Base-by-base conservation (phyloP, 2,329 filamentous ascomycete species). In the Ramichloridium luteum region DNA sequence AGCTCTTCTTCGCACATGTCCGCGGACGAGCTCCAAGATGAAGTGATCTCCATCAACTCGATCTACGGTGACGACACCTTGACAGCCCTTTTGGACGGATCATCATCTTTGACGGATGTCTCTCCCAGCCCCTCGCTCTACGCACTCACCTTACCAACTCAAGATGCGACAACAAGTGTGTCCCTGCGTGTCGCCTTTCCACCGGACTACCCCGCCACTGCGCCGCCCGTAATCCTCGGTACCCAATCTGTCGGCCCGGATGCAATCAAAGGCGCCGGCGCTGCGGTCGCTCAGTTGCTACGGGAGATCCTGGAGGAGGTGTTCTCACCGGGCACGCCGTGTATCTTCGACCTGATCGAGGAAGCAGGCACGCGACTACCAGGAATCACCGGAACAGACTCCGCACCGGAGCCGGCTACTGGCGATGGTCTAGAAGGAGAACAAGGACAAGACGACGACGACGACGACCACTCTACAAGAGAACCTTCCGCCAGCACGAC, bases 261-360 rank as follows among this genome's bases (percentile, higher is more conserved):
- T 43, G 70, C 75, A 13, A 70, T 68, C 30, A 56, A 74, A 48
- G 83, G 86, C 22, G 74, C 80, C 39, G 84, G 83, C 2, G 74
- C 72, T 30, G 65, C 73, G 31, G 71, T 84, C 30, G 65, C 86
- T n/a, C 68, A 71, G 2, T 58, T 81, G 2, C 76, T 90, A 35
- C 65, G 75, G 16, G 64, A 74, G 20, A 75, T 78, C 0, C 59
- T 94, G 17, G 65, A 62, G 1, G 62, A 65, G n/a, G 68, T 81
- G 4, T 93, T 77, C 54, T 66, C 70, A 31, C 70, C 74, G 0
- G 85, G 84, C 0, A 69, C 74, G 31, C 84, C 93, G 13, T 94
- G 86, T 49, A 62, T 98, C 3, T 98, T 86, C 48, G 88, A 94
- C 52, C 69, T 92, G n/a, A 68, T 94, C 22, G 86, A 93, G 44